A percentile compares a stretch with the other conserved stretches of the same genome.
phyloP scores from a whole-genome alignment of 73 alveolate species.

The Paramecium bursaria region DNA sequence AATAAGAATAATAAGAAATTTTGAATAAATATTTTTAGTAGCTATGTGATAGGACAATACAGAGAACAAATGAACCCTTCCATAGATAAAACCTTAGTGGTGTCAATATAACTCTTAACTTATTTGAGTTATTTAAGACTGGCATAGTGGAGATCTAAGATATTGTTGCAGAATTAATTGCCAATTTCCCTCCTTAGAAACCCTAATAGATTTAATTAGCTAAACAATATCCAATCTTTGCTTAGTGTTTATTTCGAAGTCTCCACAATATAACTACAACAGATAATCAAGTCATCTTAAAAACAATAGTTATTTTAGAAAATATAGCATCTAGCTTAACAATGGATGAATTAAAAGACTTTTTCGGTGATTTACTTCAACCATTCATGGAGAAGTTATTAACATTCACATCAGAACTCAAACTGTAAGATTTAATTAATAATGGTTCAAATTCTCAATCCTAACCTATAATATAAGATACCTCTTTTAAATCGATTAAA shows the following conservation, averaged over 20 bases:
- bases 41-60: slow-evolving; percentile 45
- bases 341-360: slow-evolving; percentile 48
- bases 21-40: slow-evolving; percentile 34
- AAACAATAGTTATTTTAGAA: slow-evolving; percentile 38
- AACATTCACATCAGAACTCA: slow-evolving; percentile 32
- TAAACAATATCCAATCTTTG: slow-evolving; percentile 42
- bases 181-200: slow-evolving; percentile 40
- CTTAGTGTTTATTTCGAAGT: slow-evolving; percentile 47
- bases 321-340: slow-evolving; percentile 21
- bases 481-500: slow-evolving; percentile 37
- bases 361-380: slow-evolving; percentile 38
- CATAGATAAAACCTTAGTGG: slow-evolving; percentile 47
- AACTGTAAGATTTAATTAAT: slow-evolving; percentile 6
- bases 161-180: slow-evolving; percentile 55
- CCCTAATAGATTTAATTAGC: slow-evolving; percentile 17
- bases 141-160: slow-evolving; percentile 55
- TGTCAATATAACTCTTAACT: slow-evolving; percentile 24
- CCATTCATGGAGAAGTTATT: slow-evolving; percentile 49
- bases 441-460: not conserved
- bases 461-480: slow-evolving; percentile 20
- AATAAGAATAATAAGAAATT: not conserved
- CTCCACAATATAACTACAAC: slow-evolving; percentile 13
- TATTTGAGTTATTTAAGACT: slow-evolving; percentile 35
- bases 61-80: not conserved
- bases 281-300: slow-evolving; percentile 45